Percentiles rank a stretch among this genome's conserved stretches.
Conservation (phyloP, 345 rosid genomes). For the Syzygium jambos region DNA sequence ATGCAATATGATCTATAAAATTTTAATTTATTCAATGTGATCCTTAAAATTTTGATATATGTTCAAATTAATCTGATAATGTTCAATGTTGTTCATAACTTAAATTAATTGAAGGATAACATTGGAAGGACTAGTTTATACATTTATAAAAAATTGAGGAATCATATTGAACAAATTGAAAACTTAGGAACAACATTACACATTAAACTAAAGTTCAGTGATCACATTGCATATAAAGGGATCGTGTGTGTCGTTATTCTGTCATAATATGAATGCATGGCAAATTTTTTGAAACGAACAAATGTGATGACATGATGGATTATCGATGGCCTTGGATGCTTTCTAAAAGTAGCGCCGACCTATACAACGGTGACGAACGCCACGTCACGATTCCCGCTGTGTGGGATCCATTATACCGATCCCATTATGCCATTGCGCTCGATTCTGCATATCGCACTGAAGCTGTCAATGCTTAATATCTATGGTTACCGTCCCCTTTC, state of each 20-base stretch:
- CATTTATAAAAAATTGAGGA: no score
- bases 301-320: background rate
- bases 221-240: background rate
- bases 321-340: background rate
- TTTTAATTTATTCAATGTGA: no score
- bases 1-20: background rate
- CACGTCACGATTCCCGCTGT: background rate
- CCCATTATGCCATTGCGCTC: background rate
- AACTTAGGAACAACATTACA: background rate
- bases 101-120: no score
- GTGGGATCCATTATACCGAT: background rate
- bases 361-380: background rate
- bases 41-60: no score
- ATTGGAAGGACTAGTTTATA: no score
- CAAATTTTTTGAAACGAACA: background rate
- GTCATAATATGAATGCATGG: background rate
- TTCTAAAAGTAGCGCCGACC: background rate
- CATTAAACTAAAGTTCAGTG: background rate
- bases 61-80: no score
- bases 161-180: no score
- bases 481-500: background rate
- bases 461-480: background rate
- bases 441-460: background rate
- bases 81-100: no score
- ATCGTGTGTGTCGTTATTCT: background rate